These are phyloP conservation scores for Knufia petricola DNA, from an alignment of 2,329 filamentous ascomycete species.

Conservation along the genomic window DNA sequence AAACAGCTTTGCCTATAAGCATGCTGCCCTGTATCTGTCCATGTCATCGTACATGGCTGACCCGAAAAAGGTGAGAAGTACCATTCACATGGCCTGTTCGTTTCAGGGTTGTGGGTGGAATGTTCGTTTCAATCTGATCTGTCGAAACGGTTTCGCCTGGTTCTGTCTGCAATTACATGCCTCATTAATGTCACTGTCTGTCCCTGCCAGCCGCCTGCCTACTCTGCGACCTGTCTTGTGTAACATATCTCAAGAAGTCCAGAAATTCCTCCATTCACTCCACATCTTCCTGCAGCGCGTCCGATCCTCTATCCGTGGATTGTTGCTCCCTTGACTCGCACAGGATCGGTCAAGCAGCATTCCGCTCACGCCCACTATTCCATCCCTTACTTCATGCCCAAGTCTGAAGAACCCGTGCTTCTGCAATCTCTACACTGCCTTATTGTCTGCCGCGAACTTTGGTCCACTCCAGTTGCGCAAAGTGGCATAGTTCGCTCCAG, in stretches of 20 bases:
- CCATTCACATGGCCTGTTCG: conserved; percentile 9
- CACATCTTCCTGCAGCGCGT: conserved; percentile 10
- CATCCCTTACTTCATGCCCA: conserved; percentile 24
- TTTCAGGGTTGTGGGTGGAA: conserved; percentile 4
- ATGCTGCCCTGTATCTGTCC: background rate
- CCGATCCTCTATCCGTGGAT: conserved; percentile 8
- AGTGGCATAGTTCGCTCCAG: conserved; percentile 14
- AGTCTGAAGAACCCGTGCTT: conserved; percentile 7
- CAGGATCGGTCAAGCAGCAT: conserved; percentile 22
- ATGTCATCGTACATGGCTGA: conserved; percentile 11
- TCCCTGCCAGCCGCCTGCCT: conserved; percentile 7
- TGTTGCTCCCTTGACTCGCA: conserved; percentile 15
- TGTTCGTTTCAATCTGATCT: conserved; percentile 10
- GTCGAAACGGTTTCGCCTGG: conserved; percentile 4
- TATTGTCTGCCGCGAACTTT: conserved; percentile 13
- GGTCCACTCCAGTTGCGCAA: conserved; percentile 10
- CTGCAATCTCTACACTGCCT: conserved; percentile 15
- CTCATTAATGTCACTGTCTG: conserved; percentile 8
- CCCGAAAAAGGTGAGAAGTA: conserved; percentile 4
- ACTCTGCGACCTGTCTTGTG: conserved; percentile 10
- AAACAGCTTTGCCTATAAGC: background rate
- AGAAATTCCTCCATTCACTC: conserved; percentile 8
- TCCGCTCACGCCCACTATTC: conserved; percentile 26
- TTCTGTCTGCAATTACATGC: conserved; percentile 4
- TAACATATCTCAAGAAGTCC: conserved; percentile 8